These are phyloP conservation scores for Aspergillus proliferans DNA, from an alignment of 2,329 filamentous ascomycete genomes.

Conservation along the genomic window DNA sequence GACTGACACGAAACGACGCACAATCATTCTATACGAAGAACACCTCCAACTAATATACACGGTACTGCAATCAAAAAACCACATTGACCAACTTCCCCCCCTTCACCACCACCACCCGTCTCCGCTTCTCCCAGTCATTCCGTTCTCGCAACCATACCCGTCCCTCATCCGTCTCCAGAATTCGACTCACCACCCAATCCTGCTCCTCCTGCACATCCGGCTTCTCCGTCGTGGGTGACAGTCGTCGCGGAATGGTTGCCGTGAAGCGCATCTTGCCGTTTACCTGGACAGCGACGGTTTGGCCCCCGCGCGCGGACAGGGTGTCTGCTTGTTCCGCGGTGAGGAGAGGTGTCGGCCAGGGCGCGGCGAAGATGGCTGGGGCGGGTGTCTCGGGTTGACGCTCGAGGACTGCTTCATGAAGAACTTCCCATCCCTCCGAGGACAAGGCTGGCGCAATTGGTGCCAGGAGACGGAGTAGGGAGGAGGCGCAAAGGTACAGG, in stretches of 20 bases:
- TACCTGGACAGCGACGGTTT: conserved; percentile 60
- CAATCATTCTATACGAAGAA: background rate
- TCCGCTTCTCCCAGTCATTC: conserved; percentile 48
- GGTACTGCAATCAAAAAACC: conserved; percentile 43
- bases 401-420: conserved; percentile 34
- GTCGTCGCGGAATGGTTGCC: conserved; percentile 55
- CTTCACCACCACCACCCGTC: conserved; percentile 60
- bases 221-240: conserved; percentile 29
- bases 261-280: conserved; percentile 72
- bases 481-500: conserved; percentile 43
- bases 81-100: conserved; percentile 69
- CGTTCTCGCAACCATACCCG: conserved; percentile 49
- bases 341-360: conserved; percentile 53
- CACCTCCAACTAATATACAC: background rate
- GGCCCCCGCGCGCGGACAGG: conserved; percentile 46
- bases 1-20: background rate
- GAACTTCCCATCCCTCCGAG: conserved; percentile 69
- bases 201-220: conserved; percentile 37
- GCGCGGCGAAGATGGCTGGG: conserved; percentile 38
- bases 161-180: conserved; percentile 58
- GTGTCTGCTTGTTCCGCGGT: conserved; percentile 33
- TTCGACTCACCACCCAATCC: conserved; percentile 56
- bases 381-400: conserved; percentile 6
- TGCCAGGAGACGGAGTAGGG: conserved; percentile 65
- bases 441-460: conserved; percentile 75